phyloP scores from a whole-genome alignment of 1,284 basidiomycete genomes.

The Leccinum brunneo-olivaceum region DNA sequence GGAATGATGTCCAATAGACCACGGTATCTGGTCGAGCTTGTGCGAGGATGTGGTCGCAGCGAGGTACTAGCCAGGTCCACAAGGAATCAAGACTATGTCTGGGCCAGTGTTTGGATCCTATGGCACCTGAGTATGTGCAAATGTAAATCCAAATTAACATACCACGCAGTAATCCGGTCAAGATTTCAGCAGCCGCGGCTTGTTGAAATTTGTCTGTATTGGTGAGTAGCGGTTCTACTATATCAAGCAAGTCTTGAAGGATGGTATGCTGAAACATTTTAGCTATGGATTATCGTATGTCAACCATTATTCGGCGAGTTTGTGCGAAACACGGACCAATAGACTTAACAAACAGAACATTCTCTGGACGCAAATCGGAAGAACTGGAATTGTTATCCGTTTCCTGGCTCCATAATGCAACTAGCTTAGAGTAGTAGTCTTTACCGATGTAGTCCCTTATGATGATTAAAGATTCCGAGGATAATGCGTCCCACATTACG shows the following conservation, averaged over 20 bases:
- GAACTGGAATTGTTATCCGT: conserved; percentile 46
- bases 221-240: conserved; percentile 55
- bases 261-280: conserved; percentile 59
- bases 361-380: conserved; percentile 59
- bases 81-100: conserved; percentile 50
- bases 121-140: conserved; percentile 14
- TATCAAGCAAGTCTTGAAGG: conserved; percentile 47
- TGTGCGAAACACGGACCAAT: conserved; percentile 41
- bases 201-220: conserved; percentile 87
- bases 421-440: conserved; percentile 57
- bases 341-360: conserved; percentile 62
- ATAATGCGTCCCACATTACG: conserved; percentile 62
- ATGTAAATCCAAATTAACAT: conserved; percentile 9
- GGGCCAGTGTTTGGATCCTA: conserved; percentile 91
- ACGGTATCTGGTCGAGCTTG: conserved; percentile 84
- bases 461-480: conserved; percentile 52
- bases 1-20: conserved; percentile 64
- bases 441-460: conserved; percentile 47
- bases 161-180: conserved; percentile 73
- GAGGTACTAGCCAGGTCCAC: conserved; percentile 78
- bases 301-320: background rate
- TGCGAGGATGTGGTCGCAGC: conserved; percentile 65
- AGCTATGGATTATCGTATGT: conserved; percentile 33
- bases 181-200: conserved; percentile 82
- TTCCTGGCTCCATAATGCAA: conserved; percentile 68